Conservation (phyloP, 345 rosid genomes). For the Populus deltoides region DNA sequence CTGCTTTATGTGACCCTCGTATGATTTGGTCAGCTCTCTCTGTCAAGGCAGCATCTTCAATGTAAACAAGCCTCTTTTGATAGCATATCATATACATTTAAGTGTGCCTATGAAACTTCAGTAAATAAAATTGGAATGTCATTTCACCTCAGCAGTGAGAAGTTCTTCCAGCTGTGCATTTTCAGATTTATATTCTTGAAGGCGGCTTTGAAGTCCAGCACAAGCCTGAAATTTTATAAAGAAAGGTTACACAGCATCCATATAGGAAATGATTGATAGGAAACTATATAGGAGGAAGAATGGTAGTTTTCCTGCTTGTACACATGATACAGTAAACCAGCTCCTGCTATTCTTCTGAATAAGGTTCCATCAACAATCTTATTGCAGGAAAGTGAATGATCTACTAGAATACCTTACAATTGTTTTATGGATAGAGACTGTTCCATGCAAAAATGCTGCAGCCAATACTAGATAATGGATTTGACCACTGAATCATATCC, state of each 20-base stretch:
- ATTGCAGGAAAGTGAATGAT: neutral
- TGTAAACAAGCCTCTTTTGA: conserved; percentile 17
- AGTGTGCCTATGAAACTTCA: conserved; percentile 11
- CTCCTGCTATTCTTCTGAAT: neutral
- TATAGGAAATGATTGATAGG: neutral
- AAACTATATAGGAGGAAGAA: neutral
- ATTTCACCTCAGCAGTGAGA: conserved; percentile 82
- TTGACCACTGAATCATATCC: neutral
- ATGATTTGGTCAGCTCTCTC: conserved; percentile 94
- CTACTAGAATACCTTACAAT: neutral
- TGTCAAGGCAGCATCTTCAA: conserved; percentile 36
- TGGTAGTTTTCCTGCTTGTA: neutral
- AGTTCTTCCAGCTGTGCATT: conserved; percentile 99
- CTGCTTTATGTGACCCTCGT: conserved; percentile 76
- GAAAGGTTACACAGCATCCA: conserved; percentile 6
- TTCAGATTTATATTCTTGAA: conserved; percentile 94
- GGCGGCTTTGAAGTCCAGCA: conserved; percentile 93
- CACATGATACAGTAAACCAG: neutral
- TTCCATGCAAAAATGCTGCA: neutral
- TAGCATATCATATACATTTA: neutral
- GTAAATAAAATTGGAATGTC: neutral
- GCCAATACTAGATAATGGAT: neutral
- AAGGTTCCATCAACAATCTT: neutral
- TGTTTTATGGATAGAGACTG: neutral
- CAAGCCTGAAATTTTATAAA: conserved; percentile 55